Evolutionary conservation across 345 rosid genomes (phyloP).

Genomic region (Gossypium sturtianum): DNA sequence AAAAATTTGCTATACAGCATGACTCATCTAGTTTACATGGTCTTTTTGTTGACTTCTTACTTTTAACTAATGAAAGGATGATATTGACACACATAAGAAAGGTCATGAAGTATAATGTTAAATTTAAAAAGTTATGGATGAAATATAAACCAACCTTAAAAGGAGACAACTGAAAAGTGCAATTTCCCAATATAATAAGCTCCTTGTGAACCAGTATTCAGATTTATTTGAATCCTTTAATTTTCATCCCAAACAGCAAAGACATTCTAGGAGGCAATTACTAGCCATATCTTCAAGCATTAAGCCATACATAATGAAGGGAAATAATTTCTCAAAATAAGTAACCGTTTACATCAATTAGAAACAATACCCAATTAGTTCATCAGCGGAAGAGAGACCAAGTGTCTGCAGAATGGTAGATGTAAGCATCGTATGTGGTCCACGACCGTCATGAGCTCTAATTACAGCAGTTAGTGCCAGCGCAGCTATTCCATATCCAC

Average conservation of each 20-base stretch:
- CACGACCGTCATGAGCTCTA: constrained; percentile 94
- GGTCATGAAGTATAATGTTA: neutral
- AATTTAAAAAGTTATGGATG: neutral
- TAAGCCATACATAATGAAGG: neutral
- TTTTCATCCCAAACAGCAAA: constrained; percentile 3
- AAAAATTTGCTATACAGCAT: neutral
- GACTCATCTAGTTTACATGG: neutral
- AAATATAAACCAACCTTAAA: neutral
- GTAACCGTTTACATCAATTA: neutral
- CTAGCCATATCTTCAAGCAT: neutral
- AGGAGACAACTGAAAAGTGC: neutral
- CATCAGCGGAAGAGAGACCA: constrained; percentile 78
- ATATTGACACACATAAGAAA: neutral
- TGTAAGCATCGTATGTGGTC: constrained; percentile 68
- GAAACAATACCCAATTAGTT: constrained; percentile 52
- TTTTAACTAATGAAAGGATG: neutral
- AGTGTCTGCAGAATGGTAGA: constrained; percentile 54
- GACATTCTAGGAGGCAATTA: neutral
- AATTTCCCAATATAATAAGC: neutral
- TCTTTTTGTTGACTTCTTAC: neutral
- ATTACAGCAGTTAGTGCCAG: constrained; percentile 84
- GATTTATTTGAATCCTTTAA: neutral
- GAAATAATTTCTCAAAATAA: neutral
- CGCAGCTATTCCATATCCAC: constrained; percentile 95
- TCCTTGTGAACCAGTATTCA: neutral